Base-by-base conservation (phyloP, 2,329 filamentous ascomycete genomes). In the Pseudogymnoascus sp. region DNA sequence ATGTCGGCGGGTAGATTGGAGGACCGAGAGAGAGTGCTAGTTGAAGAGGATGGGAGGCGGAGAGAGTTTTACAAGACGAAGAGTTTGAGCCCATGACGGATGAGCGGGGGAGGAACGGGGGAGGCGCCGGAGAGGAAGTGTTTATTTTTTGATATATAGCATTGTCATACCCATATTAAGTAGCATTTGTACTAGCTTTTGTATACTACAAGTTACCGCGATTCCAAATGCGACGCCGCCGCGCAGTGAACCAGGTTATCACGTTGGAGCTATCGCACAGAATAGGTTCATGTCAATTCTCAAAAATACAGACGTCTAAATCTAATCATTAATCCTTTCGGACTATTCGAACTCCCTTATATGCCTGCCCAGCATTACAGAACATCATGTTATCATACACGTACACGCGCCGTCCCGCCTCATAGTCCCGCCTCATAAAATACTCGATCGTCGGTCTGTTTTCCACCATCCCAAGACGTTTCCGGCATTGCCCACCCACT, bases 401-500 rank as follows among this genome's bases (percentile, higher is more conserved):
- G 45, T 10, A 21, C 5, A 9, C 12, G 21, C 21, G 21, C 4
- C 21, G 21, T 21, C 4, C 21, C 21, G 18, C 48, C 39, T 33
- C 15, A 37, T 52, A 65, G 58, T 65, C 40, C 48, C 63, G 65
- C 33, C 62, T 66, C 60, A 68, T 59, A 61, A 69, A 64, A 69
- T 66, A 10, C 65, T 70, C 37, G 48, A 55, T 55, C 59, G 25
- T 61, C 70, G 67, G 21, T 72, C 70, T 18, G 65, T 65, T 60
- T 67, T 70, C 52, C 65, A 67, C 67, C 67, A 73, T 3, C 71
- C 72, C 12, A 69, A 67, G 31, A 69, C 52, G 45, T 62, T 67
- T 29, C 68, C 68, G 18, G 71, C 31, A 27, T 70, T 65, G 12
- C 78, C 78, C 63, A 87, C 81, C 10, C 75, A 76, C 0, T 79